A percentile compares a stretch with the other conserved stretches of the same genome.
Conservation (phyloP, 2,329 filamentous ascomycete species). For the Exophiala aquamarina region DNA sequence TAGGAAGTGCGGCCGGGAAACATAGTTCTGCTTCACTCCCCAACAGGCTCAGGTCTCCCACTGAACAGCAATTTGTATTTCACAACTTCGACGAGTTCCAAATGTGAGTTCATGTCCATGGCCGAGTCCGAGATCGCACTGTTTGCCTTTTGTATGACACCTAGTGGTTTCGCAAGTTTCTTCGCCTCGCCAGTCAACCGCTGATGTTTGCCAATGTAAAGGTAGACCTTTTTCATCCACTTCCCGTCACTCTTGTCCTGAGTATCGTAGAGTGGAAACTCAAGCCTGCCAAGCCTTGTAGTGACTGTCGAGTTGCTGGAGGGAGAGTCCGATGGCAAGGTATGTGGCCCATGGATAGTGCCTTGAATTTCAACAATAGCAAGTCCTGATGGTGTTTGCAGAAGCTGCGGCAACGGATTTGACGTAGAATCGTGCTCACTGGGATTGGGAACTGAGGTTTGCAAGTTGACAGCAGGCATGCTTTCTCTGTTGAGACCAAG, state of each 20-base stretch:
- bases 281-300: constrained; percentile 68
- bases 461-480: no score
- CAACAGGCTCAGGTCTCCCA: constrained; percentile 80
- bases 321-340: constrained; percentile 22
- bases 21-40: constrained; percentile 30
- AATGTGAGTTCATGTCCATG: constrained; percentile 42
- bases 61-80: constrained; percentile 86
- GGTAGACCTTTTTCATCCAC: constrained; percentile 88
- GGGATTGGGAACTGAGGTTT: no score
- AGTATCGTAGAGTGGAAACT: constrained; percentile 71
- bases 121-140: constrained; percentile 18
- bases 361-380: constrained; percentile 92
- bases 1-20: not conserved
- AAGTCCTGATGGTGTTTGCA: constrained; percentile 85
- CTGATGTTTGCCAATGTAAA: constrained; percentile 88
- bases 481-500: no score
- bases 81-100: constrained; percentile 86
- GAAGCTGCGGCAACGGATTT: constrained; percentile 73
- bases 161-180: constrained; percentile 76
- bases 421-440: no score
- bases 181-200: constrained; percentile 86
- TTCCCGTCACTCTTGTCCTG: constrained; percentile 58
- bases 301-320: constrained; percentile 31
- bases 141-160: constrained; percentile 66
- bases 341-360: constrained; percentile 71